phyloP scores from a whole-genome alignment of 2,329 filamentous ascomycete species.

The Ophiostoma pallidulum region DNA sequence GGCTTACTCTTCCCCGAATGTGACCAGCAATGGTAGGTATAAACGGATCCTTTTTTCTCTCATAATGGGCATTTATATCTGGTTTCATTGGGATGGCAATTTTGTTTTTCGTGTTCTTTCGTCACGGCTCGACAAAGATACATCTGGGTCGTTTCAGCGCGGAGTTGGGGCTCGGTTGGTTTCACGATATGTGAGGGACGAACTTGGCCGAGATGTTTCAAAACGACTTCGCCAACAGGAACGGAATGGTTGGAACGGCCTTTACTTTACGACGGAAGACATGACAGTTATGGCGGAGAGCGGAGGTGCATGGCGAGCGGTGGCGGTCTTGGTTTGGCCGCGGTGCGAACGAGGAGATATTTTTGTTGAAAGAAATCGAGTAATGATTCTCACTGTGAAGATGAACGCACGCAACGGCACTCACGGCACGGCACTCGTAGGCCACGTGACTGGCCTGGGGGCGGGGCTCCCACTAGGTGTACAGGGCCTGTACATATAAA shows the following conservation, averaged over 20 bases:
- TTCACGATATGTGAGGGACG: slow-evolving; percentile 9
- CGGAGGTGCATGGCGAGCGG: no score
- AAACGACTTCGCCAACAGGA: slow-evolving; percentile 8
- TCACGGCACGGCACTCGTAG: no score
- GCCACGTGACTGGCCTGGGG: no score
- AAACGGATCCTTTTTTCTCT: slow-evolving; percentile 10
- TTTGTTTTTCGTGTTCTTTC: slow-evolving; percentile 13
- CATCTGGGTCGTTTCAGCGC: slow-evolving; percentile 35
- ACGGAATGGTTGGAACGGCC: slow-evolving; percentile 8
- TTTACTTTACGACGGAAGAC: slow-evolving; percentile 6
- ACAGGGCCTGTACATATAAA: no score
- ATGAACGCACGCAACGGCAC: no score
- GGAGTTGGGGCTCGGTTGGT: slow-evolving; percentile 37
- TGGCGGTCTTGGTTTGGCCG: no score
- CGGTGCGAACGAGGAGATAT: background rate
- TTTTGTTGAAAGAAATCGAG: slow-evolving; percentile 1
- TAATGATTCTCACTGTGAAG: background rate
- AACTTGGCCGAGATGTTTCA: slow-evolving; percentile 10
- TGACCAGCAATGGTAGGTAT: slow-evolving; percentile 37
- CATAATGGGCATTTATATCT: slow-evolving; percentile 12
- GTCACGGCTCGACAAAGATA: slow-evolving; percentile 11
- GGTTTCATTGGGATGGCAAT: slow-evolving; percentile 13
- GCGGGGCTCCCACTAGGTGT: no score
- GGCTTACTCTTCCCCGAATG: slow-evolving; percentile 4
- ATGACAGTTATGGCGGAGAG: no score